phyloP scores from a whole-genome alignment of 1,284 basidiomycete genomes.

The Athelia psychrophila region DNA sequence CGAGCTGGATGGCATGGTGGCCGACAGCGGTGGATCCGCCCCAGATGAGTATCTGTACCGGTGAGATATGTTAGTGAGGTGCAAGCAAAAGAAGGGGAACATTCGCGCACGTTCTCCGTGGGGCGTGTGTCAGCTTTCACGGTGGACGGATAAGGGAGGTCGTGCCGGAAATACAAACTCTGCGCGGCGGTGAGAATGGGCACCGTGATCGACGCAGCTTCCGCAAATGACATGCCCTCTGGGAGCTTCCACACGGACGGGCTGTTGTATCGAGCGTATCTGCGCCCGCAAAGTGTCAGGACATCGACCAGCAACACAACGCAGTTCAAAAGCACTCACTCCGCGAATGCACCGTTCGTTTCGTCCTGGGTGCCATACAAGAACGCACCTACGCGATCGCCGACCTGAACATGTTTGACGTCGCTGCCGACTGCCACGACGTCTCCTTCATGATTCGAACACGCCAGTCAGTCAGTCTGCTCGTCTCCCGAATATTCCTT shows the following conservation, averaged over 20 bases:
- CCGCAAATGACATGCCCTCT: conserved; percentile 6
- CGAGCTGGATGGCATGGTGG: conserved; percentile 38
- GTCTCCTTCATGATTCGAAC: conserved; percentile 4
- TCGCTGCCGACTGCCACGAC: conserved; percentile 5
- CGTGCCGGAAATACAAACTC: conserved; percentile 9
- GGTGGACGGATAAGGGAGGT: conserved; percentile 8
- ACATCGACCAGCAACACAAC: neutral
- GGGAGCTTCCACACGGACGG: conserved; percentile 5
- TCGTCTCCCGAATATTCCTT: neutral
- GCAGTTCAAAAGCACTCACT: neutral
- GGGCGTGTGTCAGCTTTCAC: neutral
- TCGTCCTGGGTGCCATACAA: neutral
- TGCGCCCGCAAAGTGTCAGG: neutral
- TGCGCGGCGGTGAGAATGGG: conserved; percentile 11
- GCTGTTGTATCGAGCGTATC: conserved; percentile 6
- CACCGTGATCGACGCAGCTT: conserved; percentile 4
- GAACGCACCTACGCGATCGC: conserved; percentile 4
- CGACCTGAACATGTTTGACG: conserved; percentile 3
- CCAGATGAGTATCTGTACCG: conserved; percentile 30
- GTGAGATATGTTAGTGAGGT: too few species aligned
- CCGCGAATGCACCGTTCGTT: neutral
- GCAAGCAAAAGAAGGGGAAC: too few species aligned
- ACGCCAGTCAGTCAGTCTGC: too few species aligned
- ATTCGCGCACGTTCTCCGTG: conserved; percentile 2
- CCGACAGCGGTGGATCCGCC: conserved; percentile 39